Evolutionary conservation across 176 grass and related monocot genomes (phyloP), one percentile per base, ranked within the genome.

Genomic region (Lolium perenne): DNA sequence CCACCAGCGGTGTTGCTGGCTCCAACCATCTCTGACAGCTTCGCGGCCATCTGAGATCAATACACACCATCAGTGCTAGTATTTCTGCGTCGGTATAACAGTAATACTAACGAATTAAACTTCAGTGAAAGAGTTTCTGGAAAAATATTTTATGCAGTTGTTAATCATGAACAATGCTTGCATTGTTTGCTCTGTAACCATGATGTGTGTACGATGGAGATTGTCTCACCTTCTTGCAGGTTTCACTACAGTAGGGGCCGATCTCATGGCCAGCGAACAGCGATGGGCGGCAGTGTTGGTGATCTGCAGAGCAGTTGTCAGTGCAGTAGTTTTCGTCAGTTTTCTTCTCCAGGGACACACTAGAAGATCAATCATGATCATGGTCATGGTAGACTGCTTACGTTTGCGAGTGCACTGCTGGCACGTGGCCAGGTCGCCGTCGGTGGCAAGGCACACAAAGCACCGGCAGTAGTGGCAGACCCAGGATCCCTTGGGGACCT

Each of bases 381-480:
- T 7, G 54, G 6, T 18, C 48, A 50, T 6, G 22, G 40, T 2
- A 38, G 4, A 66, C 4, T 17, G 22, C 48, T 75, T 94, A 97
- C 95, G 92, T 21, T 92, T 92, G 53, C 86, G 77, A 13, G 71
- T 48, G 74, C 95, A 97, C 17, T 91, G 86, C 25, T 91, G 85
- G 90, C 92, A 97, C 20, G 83, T 78, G 40, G 89, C 60, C 6
- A 92, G 20, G 26, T 57, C 76, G 17, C 49, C 76, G 61, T 91
- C 88, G 10, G 82, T 53, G 10, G 83, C 71, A 77, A 87, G 91
- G 84, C 95, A 97, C 8, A 97, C 1, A 10, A 86, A 46, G 50
- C 95, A 97, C 69, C 90, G 87, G 87, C 95, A 97, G 47, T 94
- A 97, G 67, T 85, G 92, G 68, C 95, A 97, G 12, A 68, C 69